A percentile compares a stretch with the other conserved stretches of the same genome.
Conservation (phyloP, 2,329 filamentous ascomycete genomes). For the Akanthomyces dipterigenus region DNA sequence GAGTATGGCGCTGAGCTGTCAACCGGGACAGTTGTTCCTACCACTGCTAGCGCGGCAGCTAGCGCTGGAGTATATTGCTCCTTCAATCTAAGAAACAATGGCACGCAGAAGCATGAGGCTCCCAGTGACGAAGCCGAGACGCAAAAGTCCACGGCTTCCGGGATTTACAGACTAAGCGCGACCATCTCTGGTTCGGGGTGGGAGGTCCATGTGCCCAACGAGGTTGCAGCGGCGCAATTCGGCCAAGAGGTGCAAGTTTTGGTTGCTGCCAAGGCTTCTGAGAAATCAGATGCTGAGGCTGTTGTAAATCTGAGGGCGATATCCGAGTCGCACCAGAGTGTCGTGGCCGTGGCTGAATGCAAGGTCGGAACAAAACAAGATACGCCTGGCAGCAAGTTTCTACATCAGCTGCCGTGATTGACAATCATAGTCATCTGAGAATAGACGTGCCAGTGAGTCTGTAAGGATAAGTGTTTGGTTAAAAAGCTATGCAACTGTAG, state of each 20-base stretch:
- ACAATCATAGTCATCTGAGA: not conserved
- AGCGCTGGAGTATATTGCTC: not conserved
- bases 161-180: slow-evolving; percentile 42
- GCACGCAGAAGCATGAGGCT: not conserved
- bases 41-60: not conserved
- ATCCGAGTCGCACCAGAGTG: slow-evolving; percentile 35
- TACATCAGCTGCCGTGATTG: not conserved
- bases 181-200: slow-evolving; percentile 38
- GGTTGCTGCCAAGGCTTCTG: slow-evolving; percentile 34
- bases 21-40: slow-evolving; percentile 25
- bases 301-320: slow-evolving; percentile 36
- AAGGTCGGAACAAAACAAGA: slow-evolving; percentile 15
- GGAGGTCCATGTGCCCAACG: slow-evolving; percentile 36
- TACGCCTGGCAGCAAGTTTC: not conserved
- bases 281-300: slow-evolving; percentile 26
- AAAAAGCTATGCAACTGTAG: too few relatives aligned
- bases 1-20: slow-evolving; percentile 29
- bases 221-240: slow-evolving; percentile 33
- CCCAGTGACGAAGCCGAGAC: slow-evolving; percentile 26
- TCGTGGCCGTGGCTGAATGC: slow-evolving; percentile 25
- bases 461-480: too few relatives aligned
- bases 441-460: not conserved
- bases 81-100: not conserved
- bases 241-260: slow-evolving; percentile 31
- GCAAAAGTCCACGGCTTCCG: slow-evolving; percentile 32